Conservation (phyloP, 2,329 filamentous ascomycete species). For the Penicillium sp. region DNA sequence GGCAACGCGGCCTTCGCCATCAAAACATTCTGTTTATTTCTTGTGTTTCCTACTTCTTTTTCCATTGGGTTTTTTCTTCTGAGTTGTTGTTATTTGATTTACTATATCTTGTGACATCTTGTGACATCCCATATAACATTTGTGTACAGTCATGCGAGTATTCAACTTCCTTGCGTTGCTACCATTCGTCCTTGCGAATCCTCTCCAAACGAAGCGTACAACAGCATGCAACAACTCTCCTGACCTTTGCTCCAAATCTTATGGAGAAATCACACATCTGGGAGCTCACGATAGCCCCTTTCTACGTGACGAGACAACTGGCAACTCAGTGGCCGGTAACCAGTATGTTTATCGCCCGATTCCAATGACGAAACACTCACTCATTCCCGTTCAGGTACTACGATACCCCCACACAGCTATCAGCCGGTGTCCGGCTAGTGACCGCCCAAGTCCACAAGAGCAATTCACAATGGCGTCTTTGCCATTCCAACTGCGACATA, state of each 20-base stretch:
- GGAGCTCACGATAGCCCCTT: slow-evolving; percentile 75
- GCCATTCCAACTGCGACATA: slow-evolving; percentile 66
- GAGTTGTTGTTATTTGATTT: not conserved
- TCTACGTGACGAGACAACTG: slow-evolving; percentile 62
- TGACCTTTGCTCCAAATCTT: slow-evolving; percentile 66
- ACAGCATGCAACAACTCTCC: slow-evolving; percentile 79
- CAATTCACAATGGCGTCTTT: slow-evolving; percentile 62
- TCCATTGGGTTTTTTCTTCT: not conserved
- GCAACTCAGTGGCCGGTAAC: slow-evolving; percentile 65
- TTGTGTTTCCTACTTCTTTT: not conserved
- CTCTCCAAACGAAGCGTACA: slow-evolving; percentile 29
- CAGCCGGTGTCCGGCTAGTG: slow-evolving; percentile 69
- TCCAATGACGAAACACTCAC: not conserved
- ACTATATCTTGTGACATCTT: not conserved
- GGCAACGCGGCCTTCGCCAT: slow-evolving; percentile 28
- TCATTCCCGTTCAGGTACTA: slow-evolving; percentile 42
- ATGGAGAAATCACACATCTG: slow-evolving; percentile 75
- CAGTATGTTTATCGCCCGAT: slow-evolving; percentile 52
- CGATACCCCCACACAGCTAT: slow-evolving; percentile 69
- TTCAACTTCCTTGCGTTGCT: slow-evolving; percentile 32
- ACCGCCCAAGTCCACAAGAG: slow-evolving; percentile 69
- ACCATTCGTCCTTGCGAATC: slow-evolving; percentile 29
- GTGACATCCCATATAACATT: not conserved
- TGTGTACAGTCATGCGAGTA: slow-evolving; percentile 28
- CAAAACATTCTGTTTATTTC: slow-evolving; percentile 19